Evolutionary conservation across 352 stramenopile genomes (phyloP), one percentile per base, ranked within the genome.

Genomic region (Phytopythium aichiense): DNA sequence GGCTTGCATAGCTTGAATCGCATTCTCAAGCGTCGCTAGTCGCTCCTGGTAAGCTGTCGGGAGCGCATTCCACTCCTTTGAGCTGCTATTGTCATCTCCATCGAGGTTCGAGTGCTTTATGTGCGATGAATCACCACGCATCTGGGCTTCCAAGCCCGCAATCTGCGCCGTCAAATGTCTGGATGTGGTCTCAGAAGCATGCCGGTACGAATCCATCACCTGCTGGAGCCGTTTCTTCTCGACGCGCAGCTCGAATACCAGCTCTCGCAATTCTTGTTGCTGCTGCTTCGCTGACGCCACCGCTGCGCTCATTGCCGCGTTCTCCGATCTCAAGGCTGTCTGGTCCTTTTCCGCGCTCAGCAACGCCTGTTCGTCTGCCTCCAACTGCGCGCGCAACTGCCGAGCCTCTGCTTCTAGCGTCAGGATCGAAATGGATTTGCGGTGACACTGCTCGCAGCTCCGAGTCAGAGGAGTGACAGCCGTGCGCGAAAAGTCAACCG

Each of bases 221-320:
- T 76, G 72, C 61, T 88, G 78, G 0, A 86, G 56, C 37, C 72
- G 61, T 7, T 79, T 71, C 51, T 90, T 90, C n/a, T 84, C 76
- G 30, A 73, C 68, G 5, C 74, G 79, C 20, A 83, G 51, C 11
- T 90, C 68, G 7, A 78, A 0, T 23, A 85, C 65, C 60, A 74
- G 72, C 43, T 77, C 63, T 0, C 71, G 74, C 16, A 88, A 66
- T 18, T 87, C 77, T 59, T 88, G 67, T 28, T 87, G 77, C 23
- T 79, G 75, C 42, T 88, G 73, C 56, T 84, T 88, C 0, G 73
- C 65, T 18, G 67, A 61, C 7, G 84, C 7, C 28, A 90, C 30
- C n/a, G 73, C 66, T 23, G 57, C 76, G 3, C 71, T 81, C 7
- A 90, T 58, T 12, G 76, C 68, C 4, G 63, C 56, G 40, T 81